A percentile compares a stretch with the other conserved stretches of the same genome.
Evolutionary conservation across 2,329 filamentous ascomycete genomes (phyloP).

Genomic region (Aspergillus sojae): DNA sequence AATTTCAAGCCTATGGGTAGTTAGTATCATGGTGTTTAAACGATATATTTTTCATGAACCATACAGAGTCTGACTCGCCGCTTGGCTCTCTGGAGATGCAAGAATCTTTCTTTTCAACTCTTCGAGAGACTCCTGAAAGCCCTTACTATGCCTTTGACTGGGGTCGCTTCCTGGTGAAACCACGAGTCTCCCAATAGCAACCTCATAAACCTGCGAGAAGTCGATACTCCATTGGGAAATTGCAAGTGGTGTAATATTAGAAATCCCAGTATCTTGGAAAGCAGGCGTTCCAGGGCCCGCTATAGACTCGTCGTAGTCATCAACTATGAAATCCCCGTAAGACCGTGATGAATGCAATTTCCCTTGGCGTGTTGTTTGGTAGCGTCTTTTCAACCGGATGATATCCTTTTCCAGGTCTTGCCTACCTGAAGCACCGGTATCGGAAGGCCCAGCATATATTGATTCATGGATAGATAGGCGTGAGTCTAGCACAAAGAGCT

Average conservation of each 20-base stretch:
- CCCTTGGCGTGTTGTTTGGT: constrained; percentile 14
- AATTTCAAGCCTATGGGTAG: constrained; percentile 36
- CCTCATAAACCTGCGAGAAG: constrained; percentile 31
- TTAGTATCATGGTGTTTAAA: constrained; percentile 10
- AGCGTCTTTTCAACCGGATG: constrained; percentile 27
- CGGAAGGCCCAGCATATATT: constrained; percentile 28
- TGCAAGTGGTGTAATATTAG: constrained; percentile 14
- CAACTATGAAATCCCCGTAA: constrained; percentile 38
- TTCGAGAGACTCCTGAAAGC: constrained; percentile 29
- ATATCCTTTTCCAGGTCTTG: constrained; percentile 19
- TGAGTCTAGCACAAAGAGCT: constrained; percentile 39
- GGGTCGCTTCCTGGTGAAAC: constrained; percentile 2
- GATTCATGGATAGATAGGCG: constrained; percentile 39
- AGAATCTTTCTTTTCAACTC: constrained; percentile 19
- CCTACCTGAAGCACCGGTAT: constrained; percentile 15
- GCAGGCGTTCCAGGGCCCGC: constrained; percentile 9
- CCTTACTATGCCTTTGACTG: constrained; percentile 6
- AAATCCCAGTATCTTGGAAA: constrained; percentile 12
- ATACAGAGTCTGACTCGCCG: constrained; percentile 34
- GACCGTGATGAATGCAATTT: constrained; percentile 8
- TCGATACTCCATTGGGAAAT: constrained; percentile 34
- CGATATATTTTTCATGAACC: constrained; percentile 10
- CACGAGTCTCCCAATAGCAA: constrained; percentile 22
- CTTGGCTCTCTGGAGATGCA: constrained; percentile 9
- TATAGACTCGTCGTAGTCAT: constrained; percentile 39